Conservation (phyloP, 169 alveolate genomes). For the Plasmodium fragile region DNA sequence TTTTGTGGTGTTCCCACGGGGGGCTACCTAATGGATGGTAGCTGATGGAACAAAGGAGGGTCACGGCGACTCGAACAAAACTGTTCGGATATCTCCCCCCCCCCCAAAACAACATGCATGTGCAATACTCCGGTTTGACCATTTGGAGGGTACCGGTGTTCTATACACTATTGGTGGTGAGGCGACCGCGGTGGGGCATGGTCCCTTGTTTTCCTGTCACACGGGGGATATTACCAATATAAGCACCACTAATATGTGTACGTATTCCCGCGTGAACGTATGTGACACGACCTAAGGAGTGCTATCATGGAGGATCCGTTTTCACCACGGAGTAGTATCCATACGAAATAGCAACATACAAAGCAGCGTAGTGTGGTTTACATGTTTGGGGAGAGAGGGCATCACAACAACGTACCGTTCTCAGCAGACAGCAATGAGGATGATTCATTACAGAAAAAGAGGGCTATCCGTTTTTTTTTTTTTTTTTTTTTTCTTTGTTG, state of each 20-base stretch:
- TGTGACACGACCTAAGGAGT: not conserved
- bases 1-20: not conserved
- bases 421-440: not conserved
- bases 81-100: not conserved
- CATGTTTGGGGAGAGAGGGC: not conserved
- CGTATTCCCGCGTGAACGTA: not conserved
- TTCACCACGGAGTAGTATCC: not conserved
- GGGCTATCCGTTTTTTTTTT: not conserved
- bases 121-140: not conserved
- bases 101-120: not conserved
- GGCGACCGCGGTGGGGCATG: not conserved
- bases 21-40: not conserved
- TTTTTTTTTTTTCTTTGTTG: too few relatives aligned
- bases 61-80: not conserved
- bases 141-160: not conserved
- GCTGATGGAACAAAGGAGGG: not conserved
- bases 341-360: not conserved
- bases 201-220: not conserved
- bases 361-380: not conserved
- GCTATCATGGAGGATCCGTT: not conserved
- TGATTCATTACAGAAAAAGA: not conserved
- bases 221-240: not conserved
- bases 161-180: not conserved
- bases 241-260: not conserved
- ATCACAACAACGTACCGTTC: not conserved